These are phyloP conservation scores for Gracilaria gracilis DNA, from an alignment of 23 red algal genomes.

Conservation along the genomic window DNA sequence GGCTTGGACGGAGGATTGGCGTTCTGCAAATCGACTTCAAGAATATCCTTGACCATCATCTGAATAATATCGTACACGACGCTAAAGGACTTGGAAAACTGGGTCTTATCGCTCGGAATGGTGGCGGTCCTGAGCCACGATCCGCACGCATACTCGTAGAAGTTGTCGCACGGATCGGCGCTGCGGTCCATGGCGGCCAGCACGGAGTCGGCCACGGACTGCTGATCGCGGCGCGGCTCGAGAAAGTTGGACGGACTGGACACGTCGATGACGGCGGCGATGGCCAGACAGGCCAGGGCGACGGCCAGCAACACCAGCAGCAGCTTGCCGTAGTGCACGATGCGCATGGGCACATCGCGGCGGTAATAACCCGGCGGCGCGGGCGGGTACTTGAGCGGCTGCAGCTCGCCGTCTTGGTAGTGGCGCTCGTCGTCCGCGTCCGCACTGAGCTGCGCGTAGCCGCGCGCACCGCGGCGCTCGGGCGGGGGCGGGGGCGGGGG, in stretches of 20 bases:
- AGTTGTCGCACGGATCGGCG: slow-evolving; percentile 89
- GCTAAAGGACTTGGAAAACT: slow-evolving; percentile 70
- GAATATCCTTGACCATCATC: slow-evolving; percentile 64
- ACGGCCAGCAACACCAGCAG: slow-evolving; percentile 40
- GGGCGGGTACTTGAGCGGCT: slow-evolving; percentile 65
- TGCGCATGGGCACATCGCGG: slow-evolving; percentile 46
- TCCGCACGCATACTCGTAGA: slow-evolving; percentile 95
- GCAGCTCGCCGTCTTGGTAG: not conserved
- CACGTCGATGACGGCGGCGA: slow-evolving; percentile 76
- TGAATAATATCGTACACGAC: slow-evolving; percentile 67
- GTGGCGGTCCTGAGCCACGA: slow-evolving; percentile 71
- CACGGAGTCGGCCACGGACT: slow-evolving; percentile 64
- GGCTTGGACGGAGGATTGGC: slow-evolving; percentile 48
- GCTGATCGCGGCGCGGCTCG: slow-evolving; percentile 38
- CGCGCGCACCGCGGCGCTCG: not conserved
- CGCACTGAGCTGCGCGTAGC: no score
- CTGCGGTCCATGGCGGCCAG: slow-evolving; percentile 82
- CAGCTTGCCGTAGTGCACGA: slow-evolving; percentile 40
- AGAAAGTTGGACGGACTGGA: slow-evolving; percentile 54
- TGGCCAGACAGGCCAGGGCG: slow-evolving; percentile 57
- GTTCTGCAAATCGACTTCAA: slow-evolving; percentile 69
- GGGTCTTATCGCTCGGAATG: slow-evolving; percentile 74
- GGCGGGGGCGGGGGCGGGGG: no score
- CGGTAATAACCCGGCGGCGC: slow-evolving; percentile 61
- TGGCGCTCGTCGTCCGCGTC: no score